phyloP scores from a whole-genome alignment of 345 rosid species.

The Lumnitzera littorea region DNA sequence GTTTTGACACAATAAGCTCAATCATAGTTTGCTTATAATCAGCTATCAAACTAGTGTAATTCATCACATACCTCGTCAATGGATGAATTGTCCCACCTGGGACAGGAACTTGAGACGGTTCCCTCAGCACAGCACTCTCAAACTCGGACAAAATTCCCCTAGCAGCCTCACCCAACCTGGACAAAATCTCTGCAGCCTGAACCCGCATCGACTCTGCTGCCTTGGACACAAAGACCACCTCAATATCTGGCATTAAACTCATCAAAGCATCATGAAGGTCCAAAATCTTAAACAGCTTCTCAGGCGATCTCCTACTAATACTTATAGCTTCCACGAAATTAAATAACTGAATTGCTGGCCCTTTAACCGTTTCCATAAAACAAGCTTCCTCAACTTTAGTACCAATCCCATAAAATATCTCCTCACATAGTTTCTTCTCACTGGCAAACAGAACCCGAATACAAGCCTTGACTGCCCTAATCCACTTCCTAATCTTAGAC shows the following conservation, averaged over 20 bases:
- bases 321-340: slow-evolving; percentile 91
- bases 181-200: slow-evolving; percentile 73
- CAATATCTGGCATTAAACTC: slow-evolving; percentile 73
- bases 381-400: slow-evolving; percentile 64
- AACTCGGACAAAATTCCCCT: slow-evolving; percentile 83
- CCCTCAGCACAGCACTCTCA: slow-evolving; percentile 69
- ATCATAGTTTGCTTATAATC: slow-evolving; percentile 79
- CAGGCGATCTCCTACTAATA: slow-evolving; percentile 82
- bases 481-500: slow-evolving; percentile 85
- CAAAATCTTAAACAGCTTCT: slow-evolving; percentile 85
- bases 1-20: slow-evolving; percentile 73
- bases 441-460: slow-evolving; percentile 75
- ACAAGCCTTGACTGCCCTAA: slow-evolving; percentile 75
- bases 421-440: slow-evolving; percentile 78
- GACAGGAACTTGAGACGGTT: slow-evolving; percentile 66
- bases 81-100: slow-evolving; percentile 97
- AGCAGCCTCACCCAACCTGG: slow-evolving; percentile 78
- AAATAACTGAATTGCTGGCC: slow-evolving; percentile 65
- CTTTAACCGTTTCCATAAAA: slow-evolving; percentile 80
- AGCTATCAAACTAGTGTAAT: slow-evolving; percentile 80
- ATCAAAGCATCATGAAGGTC: slow-evolving; percentile 74
- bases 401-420: slow-evolving; percentile 65
- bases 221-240: slow-evolving; percentile 60
- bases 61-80: slow-evolving; percentile 94
- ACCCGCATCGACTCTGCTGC: slow-evolving; percentile 45